Evolutionary conservation across 805 yeast genomes (phyloP).

Genomic region (Pichia ethanolica): DNA sequence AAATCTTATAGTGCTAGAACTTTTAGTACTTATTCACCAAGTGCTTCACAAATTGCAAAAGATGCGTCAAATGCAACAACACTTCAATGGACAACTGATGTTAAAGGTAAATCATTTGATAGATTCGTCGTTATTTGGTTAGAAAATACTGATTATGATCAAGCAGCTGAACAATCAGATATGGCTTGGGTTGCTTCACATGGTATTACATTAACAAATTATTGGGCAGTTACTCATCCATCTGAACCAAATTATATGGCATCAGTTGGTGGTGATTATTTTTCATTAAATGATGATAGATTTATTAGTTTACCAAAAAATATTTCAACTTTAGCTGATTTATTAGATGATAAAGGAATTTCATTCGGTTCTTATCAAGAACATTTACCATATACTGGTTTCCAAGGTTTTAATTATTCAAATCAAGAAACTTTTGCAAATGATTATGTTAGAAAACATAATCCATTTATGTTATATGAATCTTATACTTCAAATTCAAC

Average conservation of each 20-base stretch:
- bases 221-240: constrained; percentile 46
- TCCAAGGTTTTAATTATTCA: constrained; percentile 38
- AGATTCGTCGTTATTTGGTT: constrained; percentile 39
- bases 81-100: constrained; percentile 27
- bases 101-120: constrained; percentile 34
- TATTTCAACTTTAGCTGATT: constrained; percentile 41
- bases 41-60: constrained; percentile 26
- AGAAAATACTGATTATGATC: constrained; percentile 46
- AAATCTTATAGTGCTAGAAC: constrained; percentile 14
- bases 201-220: constrained; percentile 42
- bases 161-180: constrained; percentile 39
- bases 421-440: constrained; percentile 36
- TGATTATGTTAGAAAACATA: constrained; percentile 47
- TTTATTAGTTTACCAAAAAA: constrained; percentile 38
- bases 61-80: constrained; percentile 30
- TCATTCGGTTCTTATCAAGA: constrained; percentile 51
- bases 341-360: constrained; percentile 37
- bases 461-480: constrained; percentile 39
- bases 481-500: constrained; percentile 29
- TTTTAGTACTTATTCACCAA: constrained; percentile 27
- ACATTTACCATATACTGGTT: constrained; percentile 46
- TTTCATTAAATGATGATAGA: constrained; percentile 39
- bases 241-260: constrained; percentile 49
- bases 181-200: constrained; percentile 35
- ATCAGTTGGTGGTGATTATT: constrained; percentile 44